Base-by-base conservation (phyloP, 108 stramenopile species). In the Mediolabrus comicus region DNA sequence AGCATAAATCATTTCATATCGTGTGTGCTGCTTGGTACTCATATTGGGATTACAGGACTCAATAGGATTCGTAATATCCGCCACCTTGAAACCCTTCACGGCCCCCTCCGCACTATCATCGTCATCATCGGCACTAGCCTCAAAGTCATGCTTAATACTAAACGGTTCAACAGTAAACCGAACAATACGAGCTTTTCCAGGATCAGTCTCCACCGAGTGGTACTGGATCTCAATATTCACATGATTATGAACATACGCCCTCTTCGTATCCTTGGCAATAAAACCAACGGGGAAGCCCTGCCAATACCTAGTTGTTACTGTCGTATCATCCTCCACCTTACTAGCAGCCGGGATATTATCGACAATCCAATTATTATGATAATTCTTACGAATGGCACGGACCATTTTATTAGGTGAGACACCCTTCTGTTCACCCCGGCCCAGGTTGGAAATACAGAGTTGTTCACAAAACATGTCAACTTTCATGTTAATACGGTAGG, bases 291-390 rank as follows among this genome's bases (percentile, higher is more conserved):
- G 97, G 75, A 98, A 99, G 2, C 98, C 98, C 67, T 95, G 91
- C 69, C 85, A 88, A 74, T 98, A 98, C 30, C 82, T 72, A 8
- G 89, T 89, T 26, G 87, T 87, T 29, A 83, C 57, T n/a, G 77
- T 78, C 9, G 72, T 75, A 43, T 89, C 94, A 58, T 88, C 77
- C 57, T 92, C 87, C 30, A 88, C 83, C 72, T 84, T 87, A 31
- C 74, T 76, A 11, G 95, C 97, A 8, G 96, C 89, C 19, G 97
- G 92, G 7, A 99, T 84, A 80, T 97, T 98, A 80, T 98, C 98
- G 16, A 99, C 95, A 41, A 98, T 98, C 98, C 96, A 97, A 77
- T 99, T 97, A 71, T 95, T 93, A 78, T 92, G 92, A 74, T 99
- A 99, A 27, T 95, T 80, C 64, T 95, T 84, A 10, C 93, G 92